Percentiles rank a stretch among this genome's conserved stretches.
phyloP scores from a whole-genome alignment of 805 yeast genomes.

The Saccharomycopsis olivae region DNA sequence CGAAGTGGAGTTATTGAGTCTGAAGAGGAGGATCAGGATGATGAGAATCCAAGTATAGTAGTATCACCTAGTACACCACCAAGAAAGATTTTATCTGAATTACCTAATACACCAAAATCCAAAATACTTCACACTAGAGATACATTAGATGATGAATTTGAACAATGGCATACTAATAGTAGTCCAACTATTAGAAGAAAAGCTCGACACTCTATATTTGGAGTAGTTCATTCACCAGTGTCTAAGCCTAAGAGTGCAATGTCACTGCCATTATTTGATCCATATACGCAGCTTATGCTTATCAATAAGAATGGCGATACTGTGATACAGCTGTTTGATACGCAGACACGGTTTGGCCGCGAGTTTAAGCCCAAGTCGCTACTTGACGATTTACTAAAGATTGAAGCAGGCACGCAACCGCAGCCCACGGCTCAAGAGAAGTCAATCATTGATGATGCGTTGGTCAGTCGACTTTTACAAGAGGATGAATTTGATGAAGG shows the following conservation, averaged over 20 bases:
- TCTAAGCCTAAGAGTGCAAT: not conserved
- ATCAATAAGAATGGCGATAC: conserved; percentile 12
- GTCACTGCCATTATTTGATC: conserved; percentile 3
- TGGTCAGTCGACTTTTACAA: not conserved
- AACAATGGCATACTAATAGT: conserved; percentile 6
- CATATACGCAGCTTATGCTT: conserved; percentile 9
- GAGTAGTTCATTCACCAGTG: too few relatives aligned
- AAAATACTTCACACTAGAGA: conserved; percentile 1
- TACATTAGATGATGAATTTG: conserved; percentile 7
- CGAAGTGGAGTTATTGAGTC: not conserved
- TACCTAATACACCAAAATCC: conserved; percentile 4
- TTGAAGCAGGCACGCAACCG: not conserved
- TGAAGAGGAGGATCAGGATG: not conserved
- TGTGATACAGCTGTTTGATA: conserved; percentile 8
- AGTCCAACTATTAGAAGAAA: conserved; percentile 9
- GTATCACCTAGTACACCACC: not conserved
- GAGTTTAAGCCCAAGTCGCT: conserved; percentile 11
- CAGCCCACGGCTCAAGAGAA: not conserved
- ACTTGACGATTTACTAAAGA: not conserved
- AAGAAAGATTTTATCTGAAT: not conserved
- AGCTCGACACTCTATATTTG: too few relatives aligned
- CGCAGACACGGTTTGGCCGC: conserved; percentile 3
- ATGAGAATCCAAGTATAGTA: not conserved
- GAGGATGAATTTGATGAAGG: conserved; percentile 1
- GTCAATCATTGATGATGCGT: conserved; percentile 2